Base-by-base conservation (phyloP, 2,329 filamentous ascomycete genomes). In the Penicillium sp. region DNA sequence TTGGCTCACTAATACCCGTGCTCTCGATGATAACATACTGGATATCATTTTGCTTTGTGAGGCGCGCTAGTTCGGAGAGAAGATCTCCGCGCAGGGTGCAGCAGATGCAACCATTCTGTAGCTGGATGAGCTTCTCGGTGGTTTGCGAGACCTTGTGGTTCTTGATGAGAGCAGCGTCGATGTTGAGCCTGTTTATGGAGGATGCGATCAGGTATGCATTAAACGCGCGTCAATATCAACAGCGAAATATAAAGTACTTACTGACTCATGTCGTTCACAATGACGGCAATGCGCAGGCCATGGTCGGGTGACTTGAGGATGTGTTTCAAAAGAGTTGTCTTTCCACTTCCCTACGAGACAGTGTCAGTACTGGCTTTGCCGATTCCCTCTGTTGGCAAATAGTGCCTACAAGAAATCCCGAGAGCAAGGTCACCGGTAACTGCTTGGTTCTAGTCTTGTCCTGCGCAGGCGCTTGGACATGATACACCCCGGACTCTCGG, bases 91-190 rank as follows among this genome's bases (percentile, higher is more conserved):
- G 85, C 0, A 91, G 79, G 0, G 88, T 91, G 67, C 89, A 92
- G 78, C 89, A 92, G 67, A 92, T 92, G 64, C 89, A 91, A 10
- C 89, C 88, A 62, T 90, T 90, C 67, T 90, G 87, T 56, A 90
- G 81, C 10, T 87, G 84, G 15, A 90, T 85, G 35, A 90, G 80
- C 63, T 89, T 88, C 63, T 89, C 86, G 41, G 87, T 77, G 0
- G 84, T 84, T 63, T 84, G 82, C 2, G 83, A 84, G 38, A 88
- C 74, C 25, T 81, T 81, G 67, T 86, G 82, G 1, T 84, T 78
- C 15, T 83, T 82, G 47, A 89, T 84, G 0, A 88, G 75, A 5
- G 85, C 81, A 0, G 86, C 87, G 58, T 90, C 87, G 64, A 90
- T 84, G 64, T 90, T 90, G 53, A 89, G 77, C 0, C 84, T 85